A percentile compares a stretch with the other conserved stretches of the same genome.
phyloP scores from a whole-genome alignment of 352 stramenopile species.

The Chrysophaeum taylorii region DNA sequence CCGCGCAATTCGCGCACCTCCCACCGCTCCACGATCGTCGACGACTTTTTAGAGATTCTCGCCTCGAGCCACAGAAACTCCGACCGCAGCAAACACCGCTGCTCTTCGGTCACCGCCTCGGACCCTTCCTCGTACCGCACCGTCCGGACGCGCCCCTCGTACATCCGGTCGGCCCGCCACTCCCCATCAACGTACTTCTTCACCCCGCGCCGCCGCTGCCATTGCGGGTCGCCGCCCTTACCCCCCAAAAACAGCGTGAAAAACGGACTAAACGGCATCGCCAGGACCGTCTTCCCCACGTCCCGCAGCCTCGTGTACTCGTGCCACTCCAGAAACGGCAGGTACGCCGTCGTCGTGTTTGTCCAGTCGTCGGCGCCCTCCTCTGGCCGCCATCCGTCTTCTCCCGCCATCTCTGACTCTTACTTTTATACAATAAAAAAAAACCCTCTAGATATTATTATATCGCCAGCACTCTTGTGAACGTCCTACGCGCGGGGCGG shows the following conservation, averaged over 20 bases:
- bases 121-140: not conserved
- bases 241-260: not conserved
- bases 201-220: not conserved
- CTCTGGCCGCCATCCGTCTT: too few species aligned
- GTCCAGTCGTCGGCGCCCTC: too few species aligned
- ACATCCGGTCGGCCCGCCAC: not conserved
- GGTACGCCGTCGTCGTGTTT: not conserved
- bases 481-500: too few species aligned
- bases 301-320: not conserved
- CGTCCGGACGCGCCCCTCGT: not conserved
- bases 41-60: too few species aligned
- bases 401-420: too few species aligned
- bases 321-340: not conserved
- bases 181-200: not conserved
- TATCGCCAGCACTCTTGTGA: too few species aligned
- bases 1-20: not conserved
- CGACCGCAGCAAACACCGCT: too few species aligned
- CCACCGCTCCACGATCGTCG: conserved; percentile 8
- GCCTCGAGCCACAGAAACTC: not conserved
- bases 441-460: too few species aligned
- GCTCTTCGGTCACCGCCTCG: too few species aligned
- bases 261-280: not conserved
- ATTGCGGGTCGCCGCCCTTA: not conserved
- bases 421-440: too few species aligned
- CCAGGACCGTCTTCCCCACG: not conserved